These are phyloP conservation scores for Aspergillus pseudotamarii DNA, from an alignment of 2,329 filamentous ascomycete genomes.

Conservation along the genomic window DNA sequence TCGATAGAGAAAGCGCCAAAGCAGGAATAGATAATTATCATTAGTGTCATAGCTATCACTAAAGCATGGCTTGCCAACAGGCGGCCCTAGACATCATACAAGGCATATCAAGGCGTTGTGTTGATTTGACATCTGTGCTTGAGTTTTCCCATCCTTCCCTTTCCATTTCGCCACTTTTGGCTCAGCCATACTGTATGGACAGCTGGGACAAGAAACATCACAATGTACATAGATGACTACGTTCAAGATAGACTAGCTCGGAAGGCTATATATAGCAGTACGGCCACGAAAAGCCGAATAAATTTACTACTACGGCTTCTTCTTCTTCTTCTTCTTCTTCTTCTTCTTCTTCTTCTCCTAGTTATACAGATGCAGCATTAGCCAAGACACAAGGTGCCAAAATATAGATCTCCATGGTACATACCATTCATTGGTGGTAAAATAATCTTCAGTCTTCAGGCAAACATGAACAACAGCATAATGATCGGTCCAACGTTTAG, in stretches of 20 bases:
- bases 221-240: background rate
- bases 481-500: no score
- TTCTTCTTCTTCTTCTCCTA: no score
- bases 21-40: constrained; percentile 20
- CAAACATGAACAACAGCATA: background rate
- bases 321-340: background rate
- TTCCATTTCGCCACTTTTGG: background rate
- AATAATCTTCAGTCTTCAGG: background rate
- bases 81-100: constrained; percentile 13
- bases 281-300: background rate
- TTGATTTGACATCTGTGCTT: constrained; percentile 2
- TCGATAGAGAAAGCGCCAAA: constrained; percentile 22
- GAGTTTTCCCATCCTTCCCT: background rate
- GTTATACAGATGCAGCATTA: no score
- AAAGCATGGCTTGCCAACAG: constrained; percentile 14
- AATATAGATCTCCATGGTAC: background rate
- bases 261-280: background rate
- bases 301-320: background rate
- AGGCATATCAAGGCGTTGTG: constrained; percentile 23
- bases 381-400: background rate
- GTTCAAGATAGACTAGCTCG: background rate
- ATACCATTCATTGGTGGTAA: background rate
- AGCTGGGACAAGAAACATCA: background rate
- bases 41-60: constrained; percentile 11
- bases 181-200: background rate